A percentile compares a stretch with the other conserved stretches of the same genome.
Conservation (phyloP, 768 basidiomycete genomes). For the Hydnomerulius pinastri region DNA sequence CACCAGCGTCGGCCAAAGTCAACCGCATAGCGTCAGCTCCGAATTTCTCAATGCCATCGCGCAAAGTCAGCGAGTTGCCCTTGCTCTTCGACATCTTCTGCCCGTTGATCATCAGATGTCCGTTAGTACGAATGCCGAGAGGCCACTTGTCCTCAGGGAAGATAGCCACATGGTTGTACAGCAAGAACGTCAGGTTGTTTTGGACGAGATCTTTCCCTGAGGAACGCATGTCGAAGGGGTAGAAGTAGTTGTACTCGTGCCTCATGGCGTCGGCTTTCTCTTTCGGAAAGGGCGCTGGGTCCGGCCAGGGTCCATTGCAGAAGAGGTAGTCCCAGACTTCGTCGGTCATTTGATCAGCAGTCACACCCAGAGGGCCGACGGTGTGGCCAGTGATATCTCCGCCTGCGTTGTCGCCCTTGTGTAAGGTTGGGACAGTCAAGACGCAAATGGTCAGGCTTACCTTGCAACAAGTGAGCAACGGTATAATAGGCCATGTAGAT, state of each 20-base stretch:
- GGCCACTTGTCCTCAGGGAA: constrained; percentile 91
- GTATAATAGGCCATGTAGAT: constrained; percentile 99
- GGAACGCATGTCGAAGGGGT: constrained; percentile 96
- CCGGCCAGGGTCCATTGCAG: constrained; percentile 75
- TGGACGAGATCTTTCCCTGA: constrained; percentile 97
- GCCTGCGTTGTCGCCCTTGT: constrained; percentile 37
- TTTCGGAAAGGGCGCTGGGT: constrained; percentile 58
- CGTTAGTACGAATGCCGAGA: constrained; percentile 89
- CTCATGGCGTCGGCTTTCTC: constrained; percentile 85
- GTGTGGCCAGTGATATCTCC: constrained; percentile 76
- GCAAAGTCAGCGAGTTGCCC: constrained; percentile 91
- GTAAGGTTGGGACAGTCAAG: constrained; percentile 9
- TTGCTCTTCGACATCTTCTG: constrained; percentile 99
- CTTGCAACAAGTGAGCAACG: constrained; percentile 86
- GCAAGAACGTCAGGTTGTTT: constrained; percentile 91
- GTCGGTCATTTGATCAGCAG: constrained; percentile 92
- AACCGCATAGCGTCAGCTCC: constrained; percentile 95
- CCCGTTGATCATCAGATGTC: constrained; percentile 95
- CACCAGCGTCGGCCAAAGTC: constrained; percentile 93
- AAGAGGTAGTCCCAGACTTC: constrained; percentile 97
- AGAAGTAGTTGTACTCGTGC: constrained; percentile 94
- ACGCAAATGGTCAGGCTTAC: constrained; percentile 42
- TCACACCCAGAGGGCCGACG: constrained; percentile 83
- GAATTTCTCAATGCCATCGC: constrained; percentile 89
- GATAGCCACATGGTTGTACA: constrained; percentile 95